Conservation (phyloP, 192 early-diverging fungal species). For the Backusella circina region DNA sequence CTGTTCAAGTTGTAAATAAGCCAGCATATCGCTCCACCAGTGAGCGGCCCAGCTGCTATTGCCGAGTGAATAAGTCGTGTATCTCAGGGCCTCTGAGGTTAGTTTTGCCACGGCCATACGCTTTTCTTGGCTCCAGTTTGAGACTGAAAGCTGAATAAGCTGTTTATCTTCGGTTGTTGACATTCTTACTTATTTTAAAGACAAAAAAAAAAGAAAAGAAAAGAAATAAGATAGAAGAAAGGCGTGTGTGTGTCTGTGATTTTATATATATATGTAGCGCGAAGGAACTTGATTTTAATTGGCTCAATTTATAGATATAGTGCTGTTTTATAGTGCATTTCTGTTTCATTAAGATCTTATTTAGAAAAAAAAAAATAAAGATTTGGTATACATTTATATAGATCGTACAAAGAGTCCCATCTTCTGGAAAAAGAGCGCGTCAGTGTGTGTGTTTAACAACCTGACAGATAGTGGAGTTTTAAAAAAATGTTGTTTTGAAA, state of each 20-base stretch:
- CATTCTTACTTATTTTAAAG: neutral
- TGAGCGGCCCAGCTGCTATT: neutral
- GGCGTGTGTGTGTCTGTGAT: too few species aligned
- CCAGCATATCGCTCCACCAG: constrained; percentile 6
- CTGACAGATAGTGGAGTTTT: too few species aligned
- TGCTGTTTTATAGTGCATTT: neutral
- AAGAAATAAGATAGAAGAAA: too few species aligned
- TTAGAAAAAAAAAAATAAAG: neutral
- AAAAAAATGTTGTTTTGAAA: too few species aligned
- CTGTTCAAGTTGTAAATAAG: neutral
- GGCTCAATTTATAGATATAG: neutral
- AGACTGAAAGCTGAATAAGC: neutral
- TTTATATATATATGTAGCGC: too few species aligned
- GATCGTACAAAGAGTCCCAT: too few species aligned
- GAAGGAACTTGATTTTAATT: neutral
- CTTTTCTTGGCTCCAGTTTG: constrained; percentile 1
- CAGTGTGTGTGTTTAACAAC: too few species aligned
- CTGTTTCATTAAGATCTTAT: neutral
- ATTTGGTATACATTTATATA: neutral
- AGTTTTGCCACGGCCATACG: neutral
- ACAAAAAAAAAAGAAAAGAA: neutral
- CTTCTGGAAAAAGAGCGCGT: too few species aligned
- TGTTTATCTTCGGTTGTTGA: neutral
- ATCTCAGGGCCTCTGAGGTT: neutral
- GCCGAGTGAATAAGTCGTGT: neutral